Conservation (phyloP, 352 stramenopile genomes). For the Phytopythium helicoides region DNA sequence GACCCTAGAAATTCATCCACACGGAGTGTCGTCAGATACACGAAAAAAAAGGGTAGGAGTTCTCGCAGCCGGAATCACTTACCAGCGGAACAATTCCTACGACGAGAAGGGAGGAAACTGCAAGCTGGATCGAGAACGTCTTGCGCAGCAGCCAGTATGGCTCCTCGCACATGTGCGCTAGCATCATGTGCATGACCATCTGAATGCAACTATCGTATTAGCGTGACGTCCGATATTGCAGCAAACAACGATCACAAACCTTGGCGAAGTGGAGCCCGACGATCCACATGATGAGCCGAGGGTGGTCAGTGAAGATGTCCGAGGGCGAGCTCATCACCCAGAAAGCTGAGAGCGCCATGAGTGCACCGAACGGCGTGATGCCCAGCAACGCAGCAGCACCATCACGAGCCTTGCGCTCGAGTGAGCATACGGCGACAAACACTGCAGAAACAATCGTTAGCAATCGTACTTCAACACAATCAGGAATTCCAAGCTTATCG, state of each 20-base stretch:
- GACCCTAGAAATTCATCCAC: constrained; percentile 47
- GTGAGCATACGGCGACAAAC: constrained; percentile 61
- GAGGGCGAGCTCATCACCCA: constrained; percentile 80
- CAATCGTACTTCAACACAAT: constrained; percentile 3
- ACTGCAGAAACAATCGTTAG: constrained; percentile 23
- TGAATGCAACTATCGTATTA: constrained; percentile 12
- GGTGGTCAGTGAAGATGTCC: constrained; percentile 80
- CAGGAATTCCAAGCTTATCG: not conserved
- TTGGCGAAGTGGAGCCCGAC: constrained; percentile 81
- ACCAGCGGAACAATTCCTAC: constrained; percentile 74
- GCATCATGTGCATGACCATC: constrained; percentile 92
- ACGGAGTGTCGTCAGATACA: too few species aligned
- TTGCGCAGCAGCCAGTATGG: constrained; percentile 85
- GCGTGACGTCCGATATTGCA: not conserved
- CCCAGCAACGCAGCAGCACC: constrained; percentile 59
- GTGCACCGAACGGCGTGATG: constrained; percentile 59
- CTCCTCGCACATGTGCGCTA: constrained; percentile 85
- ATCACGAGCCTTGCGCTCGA: constrained; percentile 58
- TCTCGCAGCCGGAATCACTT: constrained; percentile 10
- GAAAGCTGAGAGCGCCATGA: constrained; percentile 66
- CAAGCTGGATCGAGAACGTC: constrained; percentile 68
- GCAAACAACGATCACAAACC: constrained; percentile 21
- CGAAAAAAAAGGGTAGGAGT: constrained; percentile 2
- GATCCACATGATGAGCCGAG: constrained; percentile 84
- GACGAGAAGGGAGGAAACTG: constrained; percentile 62